These are phyloP conservation scores for Platanus orientalis DNA, from an alignment of 164 flowering plant genomes.

Conservation along the genomic window DNA sequence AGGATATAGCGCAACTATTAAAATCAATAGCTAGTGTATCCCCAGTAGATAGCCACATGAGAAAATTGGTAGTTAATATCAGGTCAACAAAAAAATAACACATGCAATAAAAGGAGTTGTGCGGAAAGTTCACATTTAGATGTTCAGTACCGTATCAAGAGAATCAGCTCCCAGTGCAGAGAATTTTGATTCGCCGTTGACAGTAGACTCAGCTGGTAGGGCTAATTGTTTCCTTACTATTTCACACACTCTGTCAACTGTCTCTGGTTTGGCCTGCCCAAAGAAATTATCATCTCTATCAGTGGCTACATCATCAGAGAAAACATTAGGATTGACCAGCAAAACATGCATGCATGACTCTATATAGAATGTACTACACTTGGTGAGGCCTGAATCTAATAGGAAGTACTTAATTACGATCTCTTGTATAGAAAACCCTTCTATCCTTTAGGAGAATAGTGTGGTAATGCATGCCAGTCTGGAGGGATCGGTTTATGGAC, in stretches of 20 bases:
- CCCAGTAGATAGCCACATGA: too few species aligned
- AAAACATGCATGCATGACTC: background rate
- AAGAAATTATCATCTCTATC: constrained; percentile 3
- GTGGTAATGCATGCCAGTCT: too few species aligned
- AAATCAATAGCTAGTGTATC: too few species aligned
- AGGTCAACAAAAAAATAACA: too few species aligned
- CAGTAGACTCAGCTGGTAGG: constrained; percentile 25
- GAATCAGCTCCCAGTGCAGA: constrained; percentile 54
- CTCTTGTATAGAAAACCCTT: too few species aligned
- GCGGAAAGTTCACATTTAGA: background rate
- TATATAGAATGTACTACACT: background rate
- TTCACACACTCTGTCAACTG: constrained; percentile 40
- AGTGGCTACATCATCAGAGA: background rate
- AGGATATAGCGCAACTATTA: too few species aligned
- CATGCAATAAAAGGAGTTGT: background rate
- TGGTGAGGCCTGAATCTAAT: background rate
- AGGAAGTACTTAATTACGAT: background rate
- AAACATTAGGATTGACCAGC: background rate
- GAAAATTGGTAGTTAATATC: too few species aligned
- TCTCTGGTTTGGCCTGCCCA: constrained; percentile 46
- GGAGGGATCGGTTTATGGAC: too few species aligned
- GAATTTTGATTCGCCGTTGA: constrained; percentile 37
- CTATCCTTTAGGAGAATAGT: too few species aligned
- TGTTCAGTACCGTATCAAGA: constrained; percentile 42
- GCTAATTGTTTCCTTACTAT: constrained; percentile 49